Percentiles rank a stretch among this genome's conserved stretches.
Evolutionary conservation across 208 protist species (phyloP).

Genomic region (Acanthamoeba royreba): DNA sequence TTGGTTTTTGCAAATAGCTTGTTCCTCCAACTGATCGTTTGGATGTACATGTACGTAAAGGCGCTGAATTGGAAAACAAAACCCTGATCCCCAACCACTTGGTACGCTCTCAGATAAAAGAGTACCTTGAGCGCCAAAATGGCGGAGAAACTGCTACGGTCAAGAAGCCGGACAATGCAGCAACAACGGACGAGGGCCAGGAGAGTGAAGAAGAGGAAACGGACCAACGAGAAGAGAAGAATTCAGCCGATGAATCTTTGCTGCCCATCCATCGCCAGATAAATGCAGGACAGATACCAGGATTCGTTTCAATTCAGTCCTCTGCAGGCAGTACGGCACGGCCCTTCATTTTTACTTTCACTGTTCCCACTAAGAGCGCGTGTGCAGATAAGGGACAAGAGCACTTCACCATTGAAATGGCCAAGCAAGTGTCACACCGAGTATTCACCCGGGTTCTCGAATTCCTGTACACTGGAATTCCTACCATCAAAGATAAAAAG

Average conservation of each 20-base stretch:
- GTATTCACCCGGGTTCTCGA: constrained; percentile 33
- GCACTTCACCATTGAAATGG: background rate
- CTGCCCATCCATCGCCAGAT: background rate
- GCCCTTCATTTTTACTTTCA: background rate
- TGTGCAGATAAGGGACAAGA: background rate
- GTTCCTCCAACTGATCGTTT: too few relatives aligned
- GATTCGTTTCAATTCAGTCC: background rate
- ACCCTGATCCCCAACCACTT: constrained; percentile 35
- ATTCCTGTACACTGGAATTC: constrained; percentile 55
- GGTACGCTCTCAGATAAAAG: background rate
- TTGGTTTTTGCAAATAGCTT: too few relatives aligned
- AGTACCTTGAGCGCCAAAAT: background rate
- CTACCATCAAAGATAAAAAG: constrained; percentile 11
- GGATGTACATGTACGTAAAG: too few relatives aligned
- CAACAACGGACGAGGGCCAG: background rate
- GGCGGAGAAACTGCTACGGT: background rate
- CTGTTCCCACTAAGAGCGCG: too few relatives aligned
- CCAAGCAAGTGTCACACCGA: background rate
- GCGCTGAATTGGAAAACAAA: constrained; percentile 37
- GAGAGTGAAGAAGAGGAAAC: background rate
- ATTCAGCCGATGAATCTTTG: too few relatives aligned
- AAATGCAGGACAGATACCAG: background rate
- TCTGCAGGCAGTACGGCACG: too few relatives aligned
- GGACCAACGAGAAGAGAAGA: too few relatives aligned
- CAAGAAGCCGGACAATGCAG: background rate